Evolutionary conservation across 2,329 filamentous ascomycete species (phyloP).

Genomic region (Trichoderma koningiopsis): DNA sequence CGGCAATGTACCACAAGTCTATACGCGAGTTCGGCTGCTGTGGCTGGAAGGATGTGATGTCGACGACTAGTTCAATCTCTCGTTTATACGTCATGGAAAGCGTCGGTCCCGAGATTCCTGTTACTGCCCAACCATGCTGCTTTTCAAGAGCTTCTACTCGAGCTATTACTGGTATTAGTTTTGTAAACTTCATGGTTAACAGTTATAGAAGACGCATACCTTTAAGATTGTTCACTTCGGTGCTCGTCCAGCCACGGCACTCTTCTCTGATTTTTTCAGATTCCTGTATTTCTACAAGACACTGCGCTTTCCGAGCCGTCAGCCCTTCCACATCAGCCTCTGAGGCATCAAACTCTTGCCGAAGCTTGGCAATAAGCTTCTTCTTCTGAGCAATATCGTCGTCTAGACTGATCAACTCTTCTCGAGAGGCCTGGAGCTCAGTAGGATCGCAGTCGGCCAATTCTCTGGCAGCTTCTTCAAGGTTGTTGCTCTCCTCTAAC

Average conservation of each 20-base stretch:
- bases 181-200: not conserved
- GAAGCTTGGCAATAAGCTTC: conserved; percentile 65
- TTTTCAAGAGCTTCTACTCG: conserved; percentile 67
- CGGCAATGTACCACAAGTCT: conserved; percentile 70
- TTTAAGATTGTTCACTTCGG: conserved; percentile 79
- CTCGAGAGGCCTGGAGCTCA: conserved; percentile 73
- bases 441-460: conserved; percentile 78
- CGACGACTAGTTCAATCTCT: conserved; percentile 73
- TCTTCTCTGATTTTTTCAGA: conserved; percentile 84
- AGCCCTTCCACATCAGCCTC: conserved; percentile 65
- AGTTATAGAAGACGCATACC: conserved; percentile 48
- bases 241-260: conserved; percentile 83
- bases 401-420: conserved; percentile 65
- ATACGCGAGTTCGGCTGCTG: conserved; percentile 56
- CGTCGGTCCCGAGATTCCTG: conserved; percentile 60
- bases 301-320: conserved; percentile 68
- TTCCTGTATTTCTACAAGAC: conserved; percentile 72
- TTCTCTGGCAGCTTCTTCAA: conserved; percentile 73
- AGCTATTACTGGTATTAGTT: conserved; percentile 53
- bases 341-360: conserved; percentile 66
- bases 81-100: conserved; percentile 74
- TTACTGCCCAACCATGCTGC: conserved; percentile 71
- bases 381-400: conserved; percentile 71
- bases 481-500: conserved; percentile 62
- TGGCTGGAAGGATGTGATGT: conserved; percentile 61